Conservation (phyloP, 176 grass and related monocot genomes). For the Eremochloa ophiuroides region DNA sequence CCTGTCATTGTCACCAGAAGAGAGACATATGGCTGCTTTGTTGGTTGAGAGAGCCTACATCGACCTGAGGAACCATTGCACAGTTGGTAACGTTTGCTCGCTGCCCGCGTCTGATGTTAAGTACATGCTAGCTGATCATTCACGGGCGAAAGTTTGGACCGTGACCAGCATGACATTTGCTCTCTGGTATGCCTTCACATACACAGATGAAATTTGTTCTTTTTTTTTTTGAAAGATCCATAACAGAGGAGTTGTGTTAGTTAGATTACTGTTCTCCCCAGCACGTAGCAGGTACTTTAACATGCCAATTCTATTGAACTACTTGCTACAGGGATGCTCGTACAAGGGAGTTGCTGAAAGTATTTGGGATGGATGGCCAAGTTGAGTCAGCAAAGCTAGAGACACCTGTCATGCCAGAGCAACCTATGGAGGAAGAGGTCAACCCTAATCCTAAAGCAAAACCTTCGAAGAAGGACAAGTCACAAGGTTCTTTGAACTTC, state of each 20-base stretch:
- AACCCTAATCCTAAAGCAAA: slow-evolving; percentile 45
- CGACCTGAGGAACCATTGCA: slow-evolving; percentile 80
- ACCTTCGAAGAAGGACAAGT: slow-evolving; percentile 84
- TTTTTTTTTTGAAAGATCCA: neutral
- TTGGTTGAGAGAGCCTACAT: slow-evolving; percentile 84
- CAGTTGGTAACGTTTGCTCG: slow-evolving; percentile 73
- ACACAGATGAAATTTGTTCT: neutral
- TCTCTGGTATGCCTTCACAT: slow-evolving; percentile 64
- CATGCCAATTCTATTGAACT: neutral
- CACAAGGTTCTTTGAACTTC: slow-evolving; percentile 80
- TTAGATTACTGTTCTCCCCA: neutral
- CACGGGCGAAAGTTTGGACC: slow-evolving; percentile 76
- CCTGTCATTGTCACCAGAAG: slow-evolving; percentile 68
- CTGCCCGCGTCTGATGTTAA: slow-evolving; percentile 77
- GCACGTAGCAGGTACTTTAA: neutral
- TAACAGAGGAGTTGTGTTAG: neutral
- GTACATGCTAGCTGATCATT: slow-evolving; percentile 71
- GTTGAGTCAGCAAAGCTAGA: slow-evolving; percentile 54
- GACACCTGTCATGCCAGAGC: slow-evolving; percentile 54
- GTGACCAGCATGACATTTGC: slow-evolving; percentile 74
- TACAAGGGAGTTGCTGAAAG: slow-evolving; percentile 87
- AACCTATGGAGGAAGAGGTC: slow-evolving; percentile 76
- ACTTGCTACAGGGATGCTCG: slow-evolving; percentile 71
- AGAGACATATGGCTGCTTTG: slow-evolving; percentile 86
- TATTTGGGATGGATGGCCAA: slow-evolving; percentile 86